Evolutionary conservation across 257 asterid species (phyloP).

Genomic region (Nicotiana noctiflora): DNA sequence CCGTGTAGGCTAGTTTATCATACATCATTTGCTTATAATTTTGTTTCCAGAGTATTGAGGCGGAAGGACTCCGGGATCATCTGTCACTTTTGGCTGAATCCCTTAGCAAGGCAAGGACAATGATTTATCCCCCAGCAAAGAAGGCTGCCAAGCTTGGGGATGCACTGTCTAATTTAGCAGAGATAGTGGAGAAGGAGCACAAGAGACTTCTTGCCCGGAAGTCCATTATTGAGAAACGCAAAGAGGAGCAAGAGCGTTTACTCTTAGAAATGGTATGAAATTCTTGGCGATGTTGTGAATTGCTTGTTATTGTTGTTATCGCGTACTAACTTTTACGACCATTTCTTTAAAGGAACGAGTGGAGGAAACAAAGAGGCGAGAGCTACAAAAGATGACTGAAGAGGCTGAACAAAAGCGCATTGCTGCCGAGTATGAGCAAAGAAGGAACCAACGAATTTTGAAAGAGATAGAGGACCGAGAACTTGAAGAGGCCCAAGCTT

Average conservation of each 20-base stretch:
- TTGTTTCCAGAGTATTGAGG: slow-evolving; percentile 57
- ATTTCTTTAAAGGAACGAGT: slow-evolving; percentile 62
- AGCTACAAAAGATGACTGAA: slow-evolving; percentile 62
- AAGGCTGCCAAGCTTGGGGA: slow-evolving; percentile 44
- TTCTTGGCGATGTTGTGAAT: not conserved
- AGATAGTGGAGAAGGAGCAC: slow-evolving; percentile 80
- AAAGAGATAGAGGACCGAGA: slow-evolving; percentile 90
- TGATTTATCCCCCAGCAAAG: slow-evolving; percentile 55
- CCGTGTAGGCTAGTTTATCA: not conserved
- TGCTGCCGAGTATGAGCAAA: slow-evolving; percentile 67
- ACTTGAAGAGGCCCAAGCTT: slow-evolving; percentile 64
- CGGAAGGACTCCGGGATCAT: slow-evolving; percentile 72
- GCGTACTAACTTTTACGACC: not conserved
- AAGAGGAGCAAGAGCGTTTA: slow-evolving; percentile 93
- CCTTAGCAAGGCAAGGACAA: slow-evolving; percentile 46
- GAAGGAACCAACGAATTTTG: slow-evolving; percentile 68
- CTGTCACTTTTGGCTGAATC: slow-evolving; percentile 58
- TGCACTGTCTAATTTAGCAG: slow-evolving; percentile 47
- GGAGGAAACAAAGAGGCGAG: slow-evolving; percentile 72
- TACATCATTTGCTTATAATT: slow-evolving; percentile 1
- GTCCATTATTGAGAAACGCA: slow-evolving; percentile 79
- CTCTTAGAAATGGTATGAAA: slow-evolving; percentile 75
- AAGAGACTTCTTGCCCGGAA: slow-evolving; percentile 88
- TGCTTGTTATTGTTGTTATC: not conserved
- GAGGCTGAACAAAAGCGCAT: slow-evolving; percentile 75